Conservation (phyloP, 768 basidiomycete species). For the Lentinus brumalis region DNA sequence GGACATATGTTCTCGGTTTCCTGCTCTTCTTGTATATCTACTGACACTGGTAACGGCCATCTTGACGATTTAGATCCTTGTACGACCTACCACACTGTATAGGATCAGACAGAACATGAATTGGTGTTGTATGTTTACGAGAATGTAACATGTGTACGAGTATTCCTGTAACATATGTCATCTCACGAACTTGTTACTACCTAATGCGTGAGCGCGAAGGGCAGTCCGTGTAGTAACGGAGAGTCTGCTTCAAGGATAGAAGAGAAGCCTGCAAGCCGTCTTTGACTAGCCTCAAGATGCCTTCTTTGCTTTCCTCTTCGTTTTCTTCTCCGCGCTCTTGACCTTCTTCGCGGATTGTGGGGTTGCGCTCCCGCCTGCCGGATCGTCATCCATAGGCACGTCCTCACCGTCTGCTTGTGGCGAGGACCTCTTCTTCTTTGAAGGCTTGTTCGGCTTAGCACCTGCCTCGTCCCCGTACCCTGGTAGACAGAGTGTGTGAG, state of each 20-base stretch:
- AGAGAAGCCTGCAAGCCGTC: neutral
- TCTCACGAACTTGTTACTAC: neutral
- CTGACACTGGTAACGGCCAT: slow-evolving; percentile 8
- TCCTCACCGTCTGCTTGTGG: slow-evolving; percentile 10
- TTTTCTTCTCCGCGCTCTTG: slow-evolving; percentile 36
- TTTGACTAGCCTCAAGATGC: slow-evolving; percentile 3
- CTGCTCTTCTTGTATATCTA: slow-evolving; percentile 13
- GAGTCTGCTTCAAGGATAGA: neutral
- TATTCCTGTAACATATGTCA: slow-evolving; percentile 16
- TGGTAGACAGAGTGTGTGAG: slow-evolving; percentile 22
- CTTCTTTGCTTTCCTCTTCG: slow-evolving; percentile 36
- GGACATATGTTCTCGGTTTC: neutral
- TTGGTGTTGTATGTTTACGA: slow-evolving; percentile 3
- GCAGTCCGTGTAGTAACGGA: neutral
- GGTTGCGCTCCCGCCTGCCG: slow-evolving; percentile 18
- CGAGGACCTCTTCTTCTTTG: slow-evolving; percentile 17
- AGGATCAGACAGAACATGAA: neutral
- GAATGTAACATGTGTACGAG: slow-evolving; percentile 4
- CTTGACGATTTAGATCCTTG: neutral
- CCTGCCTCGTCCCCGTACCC: slow-evolving; percentile 35
- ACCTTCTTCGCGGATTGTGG: slow-evolving; percentile 30
- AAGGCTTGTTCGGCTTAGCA: slow-evolving; percentile 3
- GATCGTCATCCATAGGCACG: slow-evolving; percentile 13
- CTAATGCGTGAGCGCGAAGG: neutral
- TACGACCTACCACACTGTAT: neutral